Percentiles rank a stretch among this genome's conserved stretches.
Evolutionary conservation across 345 rosid genomes (phyloP).

Genomic region (Xanthoceras sorbifolium): DNA sequence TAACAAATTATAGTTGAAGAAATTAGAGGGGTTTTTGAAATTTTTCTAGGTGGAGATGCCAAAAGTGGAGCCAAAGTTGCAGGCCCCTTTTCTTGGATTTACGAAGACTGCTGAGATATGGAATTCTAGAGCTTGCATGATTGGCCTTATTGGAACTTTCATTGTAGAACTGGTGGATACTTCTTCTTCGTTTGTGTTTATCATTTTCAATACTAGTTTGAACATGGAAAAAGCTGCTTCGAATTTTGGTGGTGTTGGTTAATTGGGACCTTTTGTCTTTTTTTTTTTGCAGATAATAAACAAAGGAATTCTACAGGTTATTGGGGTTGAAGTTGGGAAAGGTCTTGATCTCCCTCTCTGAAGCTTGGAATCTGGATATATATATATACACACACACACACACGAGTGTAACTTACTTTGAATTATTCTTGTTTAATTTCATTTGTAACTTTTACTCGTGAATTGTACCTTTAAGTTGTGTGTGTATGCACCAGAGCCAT

Average conservation of each 20-base stretch:
- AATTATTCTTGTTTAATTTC: neutral
- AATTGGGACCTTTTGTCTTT: neutral
- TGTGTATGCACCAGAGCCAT: neutral
- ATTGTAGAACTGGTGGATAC: slow-evolving; percentile 67
- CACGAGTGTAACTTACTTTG: neutral
- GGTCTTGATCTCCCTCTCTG: slow-evolving; percentile 86
- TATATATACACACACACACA: too few species aligned
- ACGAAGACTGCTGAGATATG: slow-evolving; percentile 78
- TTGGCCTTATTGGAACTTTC: slow-evolving; percentile 70
- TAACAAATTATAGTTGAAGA: neutral
- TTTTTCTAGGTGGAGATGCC: slow-evolving; percentile 58
- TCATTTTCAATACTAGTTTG: neutral
- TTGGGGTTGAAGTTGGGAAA: slow-evolving; percentile 83
- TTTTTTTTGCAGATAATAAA: slow-evolving; percentile 58
- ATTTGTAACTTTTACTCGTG: neutral
- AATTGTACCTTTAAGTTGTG: neutral
- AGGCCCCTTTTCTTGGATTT: slow-evolving; percentile 72
- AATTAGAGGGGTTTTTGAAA: neutral
- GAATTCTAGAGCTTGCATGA: slow-evolving; percentile 98
- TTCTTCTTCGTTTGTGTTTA: neutral
- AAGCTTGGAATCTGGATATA: slow-evolving; percentile 7
- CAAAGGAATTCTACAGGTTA: slow-evolving; percentile 69
- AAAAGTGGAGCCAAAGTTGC: slow-evolving; percentile 66
- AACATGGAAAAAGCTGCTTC: neutral
- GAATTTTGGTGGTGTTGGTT: neutral